Evolutionary conservation across 1,139 yeast genomes (phyloP).

Genomic region (Debaryomyces psychrophilus): DNA sequence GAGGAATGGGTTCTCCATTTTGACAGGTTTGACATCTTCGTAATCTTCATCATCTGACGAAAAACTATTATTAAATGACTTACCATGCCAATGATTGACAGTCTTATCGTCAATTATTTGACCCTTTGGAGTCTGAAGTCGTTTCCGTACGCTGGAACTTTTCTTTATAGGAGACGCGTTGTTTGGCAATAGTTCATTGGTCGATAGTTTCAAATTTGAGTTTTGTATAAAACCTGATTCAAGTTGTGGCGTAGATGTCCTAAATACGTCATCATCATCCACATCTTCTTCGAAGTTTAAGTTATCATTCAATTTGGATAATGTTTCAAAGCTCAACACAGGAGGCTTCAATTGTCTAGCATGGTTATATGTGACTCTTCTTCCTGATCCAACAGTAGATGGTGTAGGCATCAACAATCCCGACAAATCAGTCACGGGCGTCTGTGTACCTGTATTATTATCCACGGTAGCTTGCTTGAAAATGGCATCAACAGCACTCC

Average conservation of each 20-base stretch:
- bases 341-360: slow-evolving; percentile 18
- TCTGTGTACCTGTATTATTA: background rate
- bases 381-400: slow-evolving; percentile 45
- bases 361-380: slow-evolving; percentile 20
- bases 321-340: slow-evolving; percentile 23
- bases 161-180: slow-evolving; percentile 11
- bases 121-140: slow-evolving; percentile 33
- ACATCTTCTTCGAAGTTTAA: slow-evolving; percentile 22
- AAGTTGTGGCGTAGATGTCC: slow-evolving; percentile 3
- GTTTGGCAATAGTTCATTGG: background rate
- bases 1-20: slow-evolving; percentile 8
- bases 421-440: slow-evolving; percentile 17
- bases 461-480: slow-evolving; percentile 3
- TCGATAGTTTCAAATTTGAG: slow-evolving; percentile 7
- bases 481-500: slow-evolving; percentile 9
- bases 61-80: slow-evolving; percentile 28
- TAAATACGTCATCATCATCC: slow-evolving; percentile 6
- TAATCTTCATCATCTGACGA: slow-evolving; percentile 35
- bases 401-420: slow-evolving; percentile 46
- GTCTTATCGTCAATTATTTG: slow-evolving; percentile 40
- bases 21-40: slow-evolving; percentile 1
- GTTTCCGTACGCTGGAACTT: background rate
- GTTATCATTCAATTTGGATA: slow-evolving; percentile 24
- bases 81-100: slow-evolving; percentile 44
- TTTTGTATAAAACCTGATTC: slow-evolving; percentile 9